Evolutionary conservation across 345 rosid species (phyloP), one percentile per base, ranked within the genome.

Genomic region (Gossypium mustelinum): DNA sequence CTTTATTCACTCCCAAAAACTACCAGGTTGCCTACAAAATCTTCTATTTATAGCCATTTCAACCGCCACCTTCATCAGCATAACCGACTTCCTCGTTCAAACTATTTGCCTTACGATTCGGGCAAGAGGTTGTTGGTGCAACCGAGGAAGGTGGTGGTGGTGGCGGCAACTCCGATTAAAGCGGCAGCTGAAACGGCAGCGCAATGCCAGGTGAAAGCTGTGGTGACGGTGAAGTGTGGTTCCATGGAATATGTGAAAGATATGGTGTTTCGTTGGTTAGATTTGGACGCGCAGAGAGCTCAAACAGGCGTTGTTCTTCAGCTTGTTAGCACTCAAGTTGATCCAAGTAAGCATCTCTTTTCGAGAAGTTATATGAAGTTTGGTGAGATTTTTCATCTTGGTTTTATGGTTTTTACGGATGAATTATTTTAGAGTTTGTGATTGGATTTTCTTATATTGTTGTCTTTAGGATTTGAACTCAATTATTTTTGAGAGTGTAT

Each of bases 261-360:
- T 70, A 82, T 89, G 55, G 13, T 95, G 65, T 86, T 88, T 18
- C 90, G 86, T 76, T 91, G 85, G 29, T 79, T 87, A 64, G 96
- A 91, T 78, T 82, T 90, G 43, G 77, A 12, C 10, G 29, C 86
- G 48, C 94, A 91, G 47, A 82, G 62, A 75, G 80, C 89, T 70
- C 94, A 97, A 22, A 80, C 85, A 75, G 93, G 89, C 73, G 92
- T 93, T 43, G 86, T 86, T 24, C 82, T 95, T 82, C 87, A 93
- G 85, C 94, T 95, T 72, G 75, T 93, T 65, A 90, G 97, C 83
- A 86, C 86, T 2, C 82, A 91, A 69, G 20, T 88, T 76, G 94
- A 93, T 79, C 92, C 96, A 60, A 93, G 99, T 91, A 66, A 66
- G 70, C 70, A 5, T 11, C n/a, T 7, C 8, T 18, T 56, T 20